Base-by-base conservation (phyloP, 768 basidiomycete species). In the Hemileccinum rubropunctum region DNA sequence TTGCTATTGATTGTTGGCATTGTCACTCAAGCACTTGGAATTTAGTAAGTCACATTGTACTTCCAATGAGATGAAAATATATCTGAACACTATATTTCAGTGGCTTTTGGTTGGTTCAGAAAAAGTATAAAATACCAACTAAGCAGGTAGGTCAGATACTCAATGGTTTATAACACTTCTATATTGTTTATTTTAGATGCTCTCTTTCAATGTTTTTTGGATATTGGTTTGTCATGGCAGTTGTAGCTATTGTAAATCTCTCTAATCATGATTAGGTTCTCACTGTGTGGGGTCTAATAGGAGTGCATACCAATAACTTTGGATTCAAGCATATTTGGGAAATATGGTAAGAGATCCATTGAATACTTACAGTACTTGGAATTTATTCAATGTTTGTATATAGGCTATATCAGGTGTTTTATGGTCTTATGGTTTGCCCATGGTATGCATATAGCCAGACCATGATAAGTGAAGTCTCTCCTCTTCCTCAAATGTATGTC, bases 281-380 rank as follows among this genome's bases (percentile, higher is more conserved):
- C 41, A 84, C 82, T 10, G 58, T 83, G 5, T 90, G 87, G 87
- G 87, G 87, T 34, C 78, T 90, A 21, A 80, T 85, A 55, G 87
- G 88, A n/a, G 77, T 89, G 2, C 83, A 83, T 56, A 86, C 86
- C 14, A 65, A 80, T 58, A 82, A 78, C 39, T 84, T 91, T 59
- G 88, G 87, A 12, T 90, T 89, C 71, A 87, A 91, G 66, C 84
- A 90, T 60, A 79, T 83, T 51, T 90, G 88, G 87, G 88, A 90
- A 64, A 80, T 87, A 27, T 87, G 86, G 83, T 82, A 55, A 48
- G 67, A 13, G 21, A 6, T 48, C 10, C 6, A 18, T 34, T 42
- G 4, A 28, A 17, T 33, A 9, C 27, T 3, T 30, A 30, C 4
- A 9, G 23, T 48, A 1, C 5, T 17, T 27, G 9, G 10, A 15